Conservation (phyloP, 345 rosid species). For the Punica granatum region DNA sequence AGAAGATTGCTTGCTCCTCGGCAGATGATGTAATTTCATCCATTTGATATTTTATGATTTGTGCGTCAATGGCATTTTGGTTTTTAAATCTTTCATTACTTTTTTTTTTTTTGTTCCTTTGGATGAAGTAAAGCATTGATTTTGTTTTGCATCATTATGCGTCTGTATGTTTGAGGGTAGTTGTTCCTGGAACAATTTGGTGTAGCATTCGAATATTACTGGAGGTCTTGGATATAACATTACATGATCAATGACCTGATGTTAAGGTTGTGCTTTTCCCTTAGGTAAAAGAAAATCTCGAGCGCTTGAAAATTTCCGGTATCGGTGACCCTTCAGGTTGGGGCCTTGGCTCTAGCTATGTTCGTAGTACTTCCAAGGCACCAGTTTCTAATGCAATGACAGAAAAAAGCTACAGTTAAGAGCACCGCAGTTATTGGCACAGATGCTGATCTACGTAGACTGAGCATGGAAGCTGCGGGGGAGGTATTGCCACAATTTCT, state of each 20-base stretch:
- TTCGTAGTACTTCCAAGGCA: constrained; percentile 82
- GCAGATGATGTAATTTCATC: too few species aligned
- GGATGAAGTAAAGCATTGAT: too few species aligned
- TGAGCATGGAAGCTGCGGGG: constrained; percentile 99
- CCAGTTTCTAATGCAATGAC: constrained; percentile 65
- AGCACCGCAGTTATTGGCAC: constrained; percentile 93
- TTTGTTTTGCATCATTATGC: too few species aligned
- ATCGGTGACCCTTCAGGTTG: constrained; percentile 99
- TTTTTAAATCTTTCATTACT: too few species aligned
- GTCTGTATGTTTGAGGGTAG: neutral
- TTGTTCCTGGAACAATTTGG: neutral
- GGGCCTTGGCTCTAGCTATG: constrained; percentile 97
- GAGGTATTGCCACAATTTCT: constrained; percentile 44
- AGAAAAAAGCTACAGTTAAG: constrained; percentile 80
- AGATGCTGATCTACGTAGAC: constrained; percentile 97
- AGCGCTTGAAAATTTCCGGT: constrained; percentile 97
- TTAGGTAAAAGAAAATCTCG: constrained; percentile 94
- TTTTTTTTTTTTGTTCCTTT: too few species aligned
- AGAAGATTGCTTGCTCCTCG: too few species aligned
- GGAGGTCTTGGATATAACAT: neutral
- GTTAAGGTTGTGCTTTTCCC: neutral
- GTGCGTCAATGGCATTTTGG: too few species aligned
- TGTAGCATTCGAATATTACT: neutral
- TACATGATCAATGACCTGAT: neutral
- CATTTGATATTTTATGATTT: too few species aligned